Percentiles rank a stretch among this genome's conserved stretches.
Conservation (phyloP, 140 eudicot genomes). For the Erigeron philadelphicus region DNA sequence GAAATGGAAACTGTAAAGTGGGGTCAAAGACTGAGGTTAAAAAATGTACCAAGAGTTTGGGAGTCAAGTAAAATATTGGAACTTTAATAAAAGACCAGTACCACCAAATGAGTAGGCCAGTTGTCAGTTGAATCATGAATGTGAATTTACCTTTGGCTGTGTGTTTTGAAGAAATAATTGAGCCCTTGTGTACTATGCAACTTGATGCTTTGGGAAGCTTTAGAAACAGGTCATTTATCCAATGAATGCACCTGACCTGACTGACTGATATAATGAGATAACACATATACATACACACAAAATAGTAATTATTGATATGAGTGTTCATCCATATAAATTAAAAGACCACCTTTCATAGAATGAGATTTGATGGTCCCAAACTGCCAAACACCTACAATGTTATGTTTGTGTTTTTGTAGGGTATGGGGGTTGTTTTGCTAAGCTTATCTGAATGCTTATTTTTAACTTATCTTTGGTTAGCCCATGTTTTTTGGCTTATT, state of each 20-base stretch:
- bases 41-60: constrained; percentile 17
- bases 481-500: too few species aligned
- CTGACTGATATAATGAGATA: constrained; percentile 2
- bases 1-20: constrained; percentile 34
- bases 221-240: constrained; percentile 22
- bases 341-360: not conserved
- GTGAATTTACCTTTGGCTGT: constrained; percentile 33
- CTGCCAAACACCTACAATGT: not conserved
- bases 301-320: constrained; percentile 13
- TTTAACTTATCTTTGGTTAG: too few species aligned
- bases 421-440: not conserved
- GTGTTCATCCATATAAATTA: not conserved
- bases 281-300: not conserved
- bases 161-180: constrained; percentile 31
- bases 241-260: constrained; percentile 21
- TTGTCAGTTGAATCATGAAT: constrained; percentile 33
- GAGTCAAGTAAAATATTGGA: constrained; percentile 20
- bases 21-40: constrained; percentile 28
- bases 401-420: constrained; percentile 3
- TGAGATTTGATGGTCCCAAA: constrained; percentile 5
- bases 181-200: constrained; percentile 20
- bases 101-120: constrained; percentile 30
- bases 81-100: constrained; percentile 32
- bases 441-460: too few species aligned
- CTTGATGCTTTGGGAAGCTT: constrained; percentile 29